A percentile compares a stretch with the other conserved stretches of the same genome.
These are phyloP conservation scores for Mycena vulgaris DNA, from an alignment of 768 basidiomycete genomes.

Conservation along the genomic window DNA sequence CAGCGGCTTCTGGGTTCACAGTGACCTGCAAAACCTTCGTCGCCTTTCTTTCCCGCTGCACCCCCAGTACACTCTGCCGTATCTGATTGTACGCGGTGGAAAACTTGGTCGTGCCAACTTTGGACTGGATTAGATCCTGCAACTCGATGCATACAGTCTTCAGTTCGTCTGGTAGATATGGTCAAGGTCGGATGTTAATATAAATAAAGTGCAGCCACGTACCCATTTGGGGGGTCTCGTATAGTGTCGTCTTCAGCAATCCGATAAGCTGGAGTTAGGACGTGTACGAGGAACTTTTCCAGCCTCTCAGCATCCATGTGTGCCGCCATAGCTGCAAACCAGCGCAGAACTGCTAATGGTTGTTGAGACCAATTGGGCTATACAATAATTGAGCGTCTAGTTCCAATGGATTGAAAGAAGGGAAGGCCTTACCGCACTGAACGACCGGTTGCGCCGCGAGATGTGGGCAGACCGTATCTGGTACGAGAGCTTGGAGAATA, in stretches of 20 bases:
- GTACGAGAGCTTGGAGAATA: conserved; percentile 95
- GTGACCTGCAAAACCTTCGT: conserved; percentile 72
- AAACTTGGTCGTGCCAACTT: conserved; percentile 92
- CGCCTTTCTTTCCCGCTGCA: conserved; percentile 81
- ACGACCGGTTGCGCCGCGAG: conserved; percentile 70
- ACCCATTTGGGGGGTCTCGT: conserved; percentile 86
- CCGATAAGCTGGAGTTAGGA: conserved; percentile 89
- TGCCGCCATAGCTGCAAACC: conserved; percentile 94
- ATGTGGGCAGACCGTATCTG: conserved; percentile 86
- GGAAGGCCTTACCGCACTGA: conserved; percentile 57
- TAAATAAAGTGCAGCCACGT: conserved; percentile 43
- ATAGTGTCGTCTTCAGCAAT: conserved; percentile 91
- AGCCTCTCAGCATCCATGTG: conserved; percentile 72
- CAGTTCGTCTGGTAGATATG: conserved; percentile 76
- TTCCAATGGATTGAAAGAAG: neutral
- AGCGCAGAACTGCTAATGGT: conserved; percentile 84
- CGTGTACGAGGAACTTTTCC: conserved; percentile 84
- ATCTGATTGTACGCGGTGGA: conserved; percentile 85
- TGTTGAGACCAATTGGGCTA: conserved; percentile 90
- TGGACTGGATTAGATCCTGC: conserved; percentile 87
- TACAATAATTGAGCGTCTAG: conserved; percentile 19
- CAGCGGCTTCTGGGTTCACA: conserved; percentile 82
- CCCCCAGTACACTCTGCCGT: conserved; percentile 75
- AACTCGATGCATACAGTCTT: conserved; percentile 87
- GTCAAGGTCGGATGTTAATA: neutral